Conservation (phyloP, 371 early-diverging fungal species). For the Circinella minor region DNA sequence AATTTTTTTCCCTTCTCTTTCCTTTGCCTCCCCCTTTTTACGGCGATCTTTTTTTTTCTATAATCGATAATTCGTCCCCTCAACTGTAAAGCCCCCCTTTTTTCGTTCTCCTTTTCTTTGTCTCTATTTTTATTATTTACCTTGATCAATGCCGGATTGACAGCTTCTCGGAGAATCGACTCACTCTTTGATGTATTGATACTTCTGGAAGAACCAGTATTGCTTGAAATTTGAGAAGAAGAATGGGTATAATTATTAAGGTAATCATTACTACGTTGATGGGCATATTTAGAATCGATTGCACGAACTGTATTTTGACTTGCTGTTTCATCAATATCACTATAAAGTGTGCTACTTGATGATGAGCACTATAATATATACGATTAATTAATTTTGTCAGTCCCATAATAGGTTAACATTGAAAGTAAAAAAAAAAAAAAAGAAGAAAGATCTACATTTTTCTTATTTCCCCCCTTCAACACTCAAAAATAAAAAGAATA, state of each 20-base stretch:
- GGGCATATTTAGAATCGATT: conserved; percentile 21
- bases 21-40: too few species aligned
- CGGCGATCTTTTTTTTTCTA: too few species aligned
- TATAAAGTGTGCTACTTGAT: conserved; percentile 22
- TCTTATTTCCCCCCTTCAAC: too few species aligned
- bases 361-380: neutral
- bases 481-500: too few species aligned
- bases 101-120: neutral
- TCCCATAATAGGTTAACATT: neutral
- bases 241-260: conserved; percentile 25
- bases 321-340: conserved; percentile 24
- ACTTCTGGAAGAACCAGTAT: conserved; percentile 41
- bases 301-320: conserved; percentile 47
- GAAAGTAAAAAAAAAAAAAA: too few species aligned
- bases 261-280: conserved; percentile 15
- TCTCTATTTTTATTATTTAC: conserved; percentile 22
- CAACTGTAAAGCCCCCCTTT: neutral
- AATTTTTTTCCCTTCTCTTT: too few species aligned
- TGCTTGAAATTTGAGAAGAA: conserved; percentile 25
- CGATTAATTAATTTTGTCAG: neutral
- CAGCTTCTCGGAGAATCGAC: conserved; percentile 35
- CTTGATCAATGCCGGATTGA: conserved; percentile 41
- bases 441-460: too few species aligned
- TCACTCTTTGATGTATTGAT: conserved; percentile 34
- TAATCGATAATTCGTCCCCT: too few species aligned